Percentiles rank a stretch among this genome's conserved stretches.
These are phyloP conservation scores for Hydnum rufescens DNA, from an alignment of 768 basidiomycete genomes.

Conservation along the genomic window DNA sequence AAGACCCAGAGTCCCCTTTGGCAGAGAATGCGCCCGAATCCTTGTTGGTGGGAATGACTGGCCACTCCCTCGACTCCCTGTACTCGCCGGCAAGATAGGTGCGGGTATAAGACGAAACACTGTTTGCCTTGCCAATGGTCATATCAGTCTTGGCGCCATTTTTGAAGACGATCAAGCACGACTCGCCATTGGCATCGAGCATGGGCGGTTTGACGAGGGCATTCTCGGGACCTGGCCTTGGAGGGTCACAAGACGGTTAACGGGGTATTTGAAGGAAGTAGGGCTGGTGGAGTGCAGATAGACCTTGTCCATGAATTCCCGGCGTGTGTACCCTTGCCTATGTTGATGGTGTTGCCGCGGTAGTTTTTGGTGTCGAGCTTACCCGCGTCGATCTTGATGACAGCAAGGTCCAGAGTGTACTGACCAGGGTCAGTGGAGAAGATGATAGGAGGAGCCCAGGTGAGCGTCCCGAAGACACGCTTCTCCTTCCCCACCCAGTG, in stretches of 20 bases:
- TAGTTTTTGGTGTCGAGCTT: slow-evolving; percentile 7
- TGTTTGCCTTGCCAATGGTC: slow-evolving; percentile 7
- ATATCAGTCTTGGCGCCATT: slow-evolving; percentile 7
- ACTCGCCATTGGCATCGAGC: slow-evolving; percentile 6
- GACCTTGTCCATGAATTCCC: slow-evolving; percentile 7
- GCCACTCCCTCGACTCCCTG: slow-evolving; percentile 7
- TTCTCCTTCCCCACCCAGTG: slow-evolving; percentile 6
- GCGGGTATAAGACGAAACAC: slow-evolving; percentile 7
- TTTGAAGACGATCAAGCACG: slow-evolving; percentile 10
- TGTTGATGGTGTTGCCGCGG: slow-evolving; percentile 8
- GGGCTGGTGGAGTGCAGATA: slow-evolving; percentile 9
- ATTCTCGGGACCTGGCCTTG: no score
- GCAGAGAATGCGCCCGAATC: slow-evolving; percentile 7
- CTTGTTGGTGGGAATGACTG: slow-evolving; percentile 6
- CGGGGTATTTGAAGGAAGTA: slow-evolving; percentile 13
- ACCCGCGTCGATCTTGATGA: slow-evolving; percentile 9
- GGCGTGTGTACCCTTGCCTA: slow-evolving; percentile 4
- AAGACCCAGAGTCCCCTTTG: slow-evolving; percentile 9
- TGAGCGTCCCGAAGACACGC: slow-evolving; percentile 6
- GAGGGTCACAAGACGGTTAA: no score
- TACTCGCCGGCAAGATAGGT: slow-evolving; percentile 8
- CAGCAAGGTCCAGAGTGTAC: slow-evolving; percentile 8
- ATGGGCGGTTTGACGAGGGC: slow-evolving; percentile 5
- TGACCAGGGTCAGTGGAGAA: slow-evolving; percentile 5
- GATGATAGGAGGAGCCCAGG: slow-evolving; percentile 6